Conservation (phyloP, 179 eudicot genomes). For the Beta corolliflora region DNA sequence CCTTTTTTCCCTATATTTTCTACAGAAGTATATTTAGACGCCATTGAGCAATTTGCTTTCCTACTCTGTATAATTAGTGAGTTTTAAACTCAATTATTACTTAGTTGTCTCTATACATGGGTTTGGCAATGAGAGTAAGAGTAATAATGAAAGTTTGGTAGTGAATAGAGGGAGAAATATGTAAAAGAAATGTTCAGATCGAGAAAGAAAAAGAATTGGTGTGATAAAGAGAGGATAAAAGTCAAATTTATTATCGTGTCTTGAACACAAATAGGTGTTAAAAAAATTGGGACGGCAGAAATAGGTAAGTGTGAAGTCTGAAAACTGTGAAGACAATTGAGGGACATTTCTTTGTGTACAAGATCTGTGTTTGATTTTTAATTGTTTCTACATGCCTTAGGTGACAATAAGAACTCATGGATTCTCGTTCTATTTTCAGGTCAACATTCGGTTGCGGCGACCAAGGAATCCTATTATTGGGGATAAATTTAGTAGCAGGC, state of each 20-base stretch:
- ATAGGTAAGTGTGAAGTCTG: background rate
- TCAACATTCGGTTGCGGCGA: conserved; percentile 80
- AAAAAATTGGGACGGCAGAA: background rate
- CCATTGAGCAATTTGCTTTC: background rate
- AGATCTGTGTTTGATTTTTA: background rate
- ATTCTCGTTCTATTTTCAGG: conserved; percentile 44
- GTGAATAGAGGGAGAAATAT: background rate
- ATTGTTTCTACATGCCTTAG: background rate
- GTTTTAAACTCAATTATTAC: background rate
- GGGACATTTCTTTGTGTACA: background rate
- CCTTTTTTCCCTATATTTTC: no score
- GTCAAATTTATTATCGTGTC: no score
- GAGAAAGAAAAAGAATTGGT: background rate
- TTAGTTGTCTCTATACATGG: background rate
- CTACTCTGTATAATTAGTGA: background rate
- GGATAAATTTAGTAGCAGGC: conserved; percentile 97
- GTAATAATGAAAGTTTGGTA: background rate
- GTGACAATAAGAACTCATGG: background rate
- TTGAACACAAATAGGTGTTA: no score
- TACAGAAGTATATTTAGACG: no score
- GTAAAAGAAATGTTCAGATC: background rate
- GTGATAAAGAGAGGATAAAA: background rate
- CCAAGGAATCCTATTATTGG: conserved; percentile 91
- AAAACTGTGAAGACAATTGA: background rate
- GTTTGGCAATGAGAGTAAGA: background rate